phyloP scores from a whole-genome alignment of 1,139 yeast genomes.

The Pichia sp. region DNA sequence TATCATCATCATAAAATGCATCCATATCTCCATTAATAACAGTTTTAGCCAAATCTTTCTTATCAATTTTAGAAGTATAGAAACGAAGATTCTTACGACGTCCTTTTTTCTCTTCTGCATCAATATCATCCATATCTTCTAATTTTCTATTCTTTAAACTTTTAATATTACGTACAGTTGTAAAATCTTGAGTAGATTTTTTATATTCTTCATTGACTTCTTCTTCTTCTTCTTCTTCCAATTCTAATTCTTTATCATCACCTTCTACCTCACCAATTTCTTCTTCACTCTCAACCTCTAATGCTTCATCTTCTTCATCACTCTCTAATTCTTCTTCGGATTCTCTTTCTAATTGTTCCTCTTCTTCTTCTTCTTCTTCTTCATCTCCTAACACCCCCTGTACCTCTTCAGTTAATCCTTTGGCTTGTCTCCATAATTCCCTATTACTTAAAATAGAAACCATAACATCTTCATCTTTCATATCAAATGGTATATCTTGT shows the following conservation, averaged over 20 bases:
- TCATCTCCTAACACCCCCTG: constrained; percentile 17
- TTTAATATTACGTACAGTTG: constrained; percentile 31
- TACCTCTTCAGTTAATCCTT: constrained; percentile 36
- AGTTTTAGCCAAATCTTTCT: constrained; percentile 35
- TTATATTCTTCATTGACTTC: neutral
- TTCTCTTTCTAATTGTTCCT: constrained; percentile 28
- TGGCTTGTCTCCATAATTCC: constrained; percentile 87
- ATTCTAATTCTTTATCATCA: constrained; percentile 24
- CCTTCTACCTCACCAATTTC: constrained; percentile 29
- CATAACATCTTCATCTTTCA: constrained; percentile 89
- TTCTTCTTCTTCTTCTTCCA: constrained; percentile 23
- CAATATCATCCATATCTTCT: constrained; percentile 69
- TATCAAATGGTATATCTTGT: constrained; percentile 51
- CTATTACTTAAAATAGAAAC: constrained; percentile 72
- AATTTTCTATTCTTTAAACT: constrained; percentile 28
- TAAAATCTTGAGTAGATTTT: constrained; percentile 11
- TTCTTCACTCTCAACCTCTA: constrained; percentile 20
- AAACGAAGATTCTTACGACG: constrained; percentile 84
- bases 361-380: constrained; percentile 28
- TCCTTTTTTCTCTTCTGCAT: constrained; percentile 75
- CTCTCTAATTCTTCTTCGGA: constrained; percentile 27
- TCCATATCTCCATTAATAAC: constrained; percentile 11
- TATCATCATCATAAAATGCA: constrained; percentile 8
- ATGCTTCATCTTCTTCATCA: constrained; percentile 22
- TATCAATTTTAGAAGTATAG: constrained; percentile 94